Evolutionary conservation across 768 basidiomycete genomes (phyloP), one percentile per base, ranked within the genome.

Genomic region (Wakefieldia striispora): DNA sequence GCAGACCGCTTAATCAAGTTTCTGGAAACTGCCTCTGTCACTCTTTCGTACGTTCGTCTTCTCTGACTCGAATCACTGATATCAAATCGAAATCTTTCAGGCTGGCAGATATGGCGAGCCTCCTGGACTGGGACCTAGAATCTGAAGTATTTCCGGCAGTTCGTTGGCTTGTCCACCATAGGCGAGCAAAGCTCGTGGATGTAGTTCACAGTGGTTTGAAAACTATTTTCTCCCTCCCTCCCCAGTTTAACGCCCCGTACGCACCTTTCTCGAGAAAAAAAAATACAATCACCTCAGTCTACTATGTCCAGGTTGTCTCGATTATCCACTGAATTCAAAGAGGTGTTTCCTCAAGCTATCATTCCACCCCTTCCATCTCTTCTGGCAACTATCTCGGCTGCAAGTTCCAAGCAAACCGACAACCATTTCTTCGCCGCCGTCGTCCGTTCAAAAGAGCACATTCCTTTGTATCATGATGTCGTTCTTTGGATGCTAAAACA

Each of bases 401-500:
- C 88, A 0, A 74, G 78, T 43, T 80, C 83, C 38, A 79, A 81
- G 55, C 79, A 82, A 60, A 73, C 70, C 14, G 80, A 82, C 29
- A 86, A 81, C 51, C 85, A 91, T 53, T 94, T 93, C 68, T 88
- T 87, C 54, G 85, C 86, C 14, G 80, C 88, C 10, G 82, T 97
- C 39, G 86, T 90, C 14, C 75, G 81, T 40, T 69, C 76, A 19
- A 84, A 86, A 59, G 84, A 86, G 34, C 72, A 77, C 11, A 79
- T 92, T 24, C 75, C 79, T 5, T 65, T 83, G 43, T 95, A 89
- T 66, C 79, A 86, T 55, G 83, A 91, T 23, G 88, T 95, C 26
- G 82, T 98, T 11, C 70, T 88, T 33, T 97, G 95, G 95, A 81
- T 98, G 76, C 76, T 97, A 33, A 88, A 88, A 62, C 82, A 84